Evolutionary conservation across 2,329 filamentous ascomycete species (phyloP), one percentile per base, ranked within the genome.

Genomic region (Talaromyces piceae): DNA sequence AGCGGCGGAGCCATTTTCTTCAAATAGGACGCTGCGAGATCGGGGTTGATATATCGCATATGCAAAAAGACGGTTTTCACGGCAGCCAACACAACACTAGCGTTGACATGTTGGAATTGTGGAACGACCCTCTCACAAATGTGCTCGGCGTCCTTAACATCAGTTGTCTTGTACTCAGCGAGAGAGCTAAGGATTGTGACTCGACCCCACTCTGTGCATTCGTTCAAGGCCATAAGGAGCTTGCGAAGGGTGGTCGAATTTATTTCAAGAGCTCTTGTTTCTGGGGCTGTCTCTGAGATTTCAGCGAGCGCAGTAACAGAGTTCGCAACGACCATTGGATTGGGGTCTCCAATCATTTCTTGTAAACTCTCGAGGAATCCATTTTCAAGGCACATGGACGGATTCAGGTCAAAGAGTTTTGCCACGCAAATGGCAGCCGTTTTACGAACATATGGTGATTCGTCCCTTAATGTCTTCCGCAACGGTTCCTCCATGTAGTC

Each of bases 401-500:
- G 89, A 65, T 95, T 96, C 54, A 98, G 77, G 64, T 98, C 93
- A 72, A 95, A 98, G 5, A 98, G 82, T 72, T 98, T 98, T 49
- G 93, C 93, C 41, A 98, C 93, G 67, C 93, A 97, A 58, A 98
- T 93, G 37, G 91, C 93, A 41, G 93, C 93, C 2, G 93, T 98
- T 75, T 98, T 98, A 61, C 93, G 87, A 55, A 98, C 93, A 69
- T 98, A 98, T 0, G 93, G 93, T 45, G 91, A 97, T 72, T 98
- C 93, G 73, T 98, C 93, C 69, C 90, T 84, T 59, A 98, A 76
- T 11, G 93, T 98, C 75, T 98, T 98, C 61, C 93, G 82, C 56
- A 98, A 73, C 12, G 93, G 93, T 65, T 98, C 93, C 70, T 97
- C 93, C 91, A 98, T 97, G 70, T 98, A 98, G 67, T 98, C 93